phyloP scores from a whole-genome alignment of 352 stramenopile genomes.

The Phytophthora idaei region DNA sequence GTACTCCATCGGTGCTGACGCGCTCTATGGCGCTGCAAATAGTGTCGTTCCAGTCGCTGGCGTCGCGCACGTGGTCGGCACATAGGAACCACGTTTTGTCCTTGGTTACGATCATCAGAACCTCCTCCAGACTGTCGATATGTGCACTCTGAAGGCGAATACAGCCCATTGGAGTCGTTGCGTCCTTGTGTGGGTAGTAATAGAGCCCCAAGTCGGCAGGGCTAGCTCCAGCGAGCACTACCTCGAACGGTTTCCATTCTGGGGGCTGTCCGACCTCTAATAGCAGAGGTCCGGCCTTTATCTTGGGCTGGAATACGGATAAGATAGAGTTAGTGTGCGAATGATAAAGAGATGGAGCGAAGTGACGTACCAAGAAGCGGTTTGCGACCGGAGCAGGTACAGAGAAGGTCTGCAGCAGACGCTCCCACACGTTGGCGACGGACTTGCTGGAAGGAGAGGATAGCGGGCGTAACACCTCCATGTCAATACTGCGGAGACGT shows the following conservation, averaged over 20 bases:
- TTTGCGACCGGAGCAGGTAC: slow-evolving; percentile 32
- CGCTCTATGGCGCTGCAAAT: slow-evolving; percentile 68
- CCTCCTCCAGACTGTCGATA: slow-evolving; percentile 73
- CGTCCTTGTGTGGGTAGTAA: slow-evolving; percentile 60
- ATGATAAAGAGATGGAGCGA: background rate
- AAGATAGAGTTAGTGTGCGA: background rate
- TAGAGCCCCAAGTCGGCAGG: slow-evolving; percentile 67
- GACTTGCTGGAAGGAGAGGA: slow-evolving; percentile 11
- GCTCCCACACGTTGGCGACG: slow-evolving; percentile 48
- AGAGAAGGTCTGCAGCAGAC: slow-evolving; percentile 58
- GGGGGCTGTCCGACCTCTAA: slow-evolving; percentile 55
- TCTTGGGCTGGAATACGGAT: slow-evolving; percentile 46
- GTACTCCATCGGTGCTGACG: slow-evolving; percentile 18
- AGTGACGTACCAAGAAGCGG: slow-evolving; percentile 47
- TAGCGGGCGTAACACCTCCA: slow-evolving; percentile 26
- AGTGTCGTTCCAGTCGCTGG: slow-evolving; percentile 65
- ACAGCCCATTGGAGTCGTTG: slow-evolving; percentile 47
- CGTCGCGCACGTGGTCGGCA: slow-evolving; percentile 56
- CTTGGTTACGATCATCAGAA: slow-evolving; percentile 76
- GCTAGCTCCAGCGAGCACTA: slow-evolving; percentile 63
- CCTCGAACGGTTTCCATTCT: slow-evolving; percentile 71
- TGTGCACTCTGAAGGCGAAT: slow-evolving; percentile 69
- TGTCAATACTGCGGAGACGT: slow-evolving; percentile 10
- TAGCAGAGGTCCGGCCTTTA: slow-evolving; percentile 62
- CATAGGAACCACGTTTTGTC: slow-evolving; percentile 87